Base-by-base conservation (phyloP, 225 moss, liverwort and hornwort genomes). In the Ulota crispa region DNA sequence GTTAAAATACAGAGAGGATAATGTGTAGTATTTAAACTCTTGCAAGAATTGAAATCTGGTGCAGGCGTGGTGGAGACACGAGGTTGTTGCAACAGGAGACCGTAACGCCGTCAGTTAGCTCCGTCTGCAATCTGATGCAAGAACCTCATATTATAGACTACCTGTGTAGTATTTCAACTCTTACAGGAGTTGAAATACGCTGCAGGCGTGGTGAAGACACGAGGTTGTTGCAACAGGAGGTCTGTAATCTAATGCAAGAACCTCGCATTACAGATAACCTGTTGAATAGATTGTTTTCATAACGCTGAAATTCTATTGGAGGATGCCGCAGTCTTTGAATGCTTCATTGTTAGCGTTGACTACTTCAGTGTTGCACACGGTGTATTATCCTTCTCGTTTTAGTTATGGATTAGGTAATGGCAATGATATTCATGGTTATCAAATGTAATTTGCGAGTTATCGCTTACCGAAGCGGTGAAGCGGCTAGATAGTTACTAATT, bases 211-310 rank as follows among this genome's bases (percentile, higher is more conserved):
- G 69, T 36, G 65, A 37, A 67, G 32, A 47, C 13, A 13, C 26
- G 65, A 82, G 47, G 64, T 31, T 70, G 56, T 57, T 71, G 59
- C 55, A 65, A 39, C 50, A 57, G 65, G 73, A 39, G 72, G 42
- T 61, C 20, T 84, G 53, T 68, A 47, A 42, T 8, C 4, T 8
- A 47, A 47, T 47, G 45, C 45, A 15, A 15, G 13, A 47, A 50
- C 18, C 50, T 50, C 18, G 16, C 4, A 50, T 18, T 50, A 50
- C 16, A 50, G 16, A 50, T 18, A 5, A 50, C 50, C 50, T 50
- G 50, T 50, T 50, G 50, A 50, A 50, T 50, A 18, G 50, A 24
- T 28, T 81, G 20, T 59, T 32, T 62, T 3, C 31, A 32, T 27
- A 10, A 75, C 21, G 53, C 54, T 20, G 27, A 4, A 56, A 9